Evolutionary conservation across 495 filamentous ascomycete genomes (phyloP).

Genomic region (Podospora pseudoanserina): DNA sequence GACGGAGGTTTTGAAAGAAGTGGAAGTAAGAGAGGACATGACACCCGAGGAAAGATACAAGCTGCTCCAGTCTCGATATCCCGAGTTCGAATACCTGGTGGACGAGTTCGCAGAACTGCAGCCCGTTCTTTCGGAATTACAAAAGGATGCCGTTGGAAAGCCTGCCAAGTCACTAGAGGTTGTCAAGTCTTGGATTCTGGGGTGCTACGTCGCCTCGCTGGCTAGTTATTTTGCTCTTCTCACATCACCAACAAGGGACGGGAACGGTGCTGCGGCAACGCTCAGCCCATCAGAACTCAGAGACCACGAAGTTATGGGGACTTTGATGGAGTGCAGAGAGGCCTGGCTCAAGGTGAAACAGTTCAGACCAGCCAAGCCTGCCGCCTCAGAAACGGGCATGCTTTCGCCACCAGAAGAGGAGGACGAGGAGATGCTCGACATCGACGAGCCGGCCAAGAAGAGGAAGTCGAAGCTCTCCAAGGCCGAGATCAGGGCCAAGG

Average conservation of each 20-base stretch:
- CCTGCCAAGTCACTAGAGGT: constrained; percentile 54
- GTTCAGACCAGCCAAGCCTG: constrained; percentile 35
- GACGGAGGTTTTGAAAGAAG: constrained; percentile 76
- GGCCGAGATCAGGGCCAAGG: constrained; percentile 27
- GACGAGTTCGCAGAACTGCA: constrained; percentile 76
- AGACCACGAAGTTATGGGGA: constrained; percentile 86
- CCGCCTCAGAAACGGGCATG: constrained; percentile 21
- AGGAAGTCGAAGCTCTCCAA: constrained; percentile 33
- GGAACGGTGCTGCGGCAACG: constrained; percentile 51
- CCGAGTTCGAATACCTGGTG: constrained; percentile 82
- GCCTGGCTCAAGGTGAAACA: constrained; percentile 76
- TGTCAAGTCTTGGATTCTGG: constrained; percentile 69
- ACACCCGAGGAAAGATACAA: constrained; percentile 66
- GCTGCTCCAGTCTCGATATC: constrained; percentile 75
- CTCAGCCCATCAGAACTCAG: constrained; percentile 65
- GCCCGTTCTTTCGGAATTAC: constrained; percentile 54
- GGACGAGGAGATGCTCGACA: constrained; percentile 30
- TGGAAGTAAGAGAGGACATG: constrained; percentile 79
- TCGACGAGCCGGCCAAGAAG: constrained; percentile 21
- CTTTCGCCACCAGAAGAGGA: constrained; percentile 39
- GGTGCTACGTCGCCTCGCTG: constrained; percentile 78
- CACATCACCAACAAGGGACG: constrained; percentile 63
- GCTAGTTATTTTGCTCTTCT: constrained; percentile 92
- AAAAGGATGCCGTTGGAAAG: constrained; percentile 51
- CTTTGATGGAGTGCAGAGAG: constrained; percentile 71